phyloP scores from a whole-genome alignment of 768 basidiomycete species.

The Gautieria morchelliformis region DNA sequence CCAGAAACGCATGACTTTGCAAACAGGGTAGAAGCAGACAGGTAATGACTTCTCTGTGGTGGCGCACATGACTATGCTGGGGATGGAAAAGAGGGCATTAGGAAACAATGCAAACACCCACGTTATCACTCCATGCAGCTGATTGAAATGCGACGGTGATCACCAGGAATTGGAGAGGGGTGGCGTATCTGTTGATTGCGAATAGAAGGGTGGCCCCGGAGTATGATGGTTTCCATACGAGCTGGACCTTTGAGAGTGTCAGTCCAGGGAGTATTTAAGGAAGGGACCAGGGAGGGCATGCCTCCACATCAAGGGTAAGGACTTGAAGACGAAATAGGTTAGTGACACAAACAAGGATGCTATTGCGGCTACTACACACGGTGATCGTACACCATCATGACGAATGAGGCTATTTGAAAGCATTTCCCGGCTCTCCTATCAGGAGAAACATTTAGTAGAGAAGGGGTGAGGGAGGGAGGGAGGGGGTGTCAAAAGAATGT shows the following conservation, averaged over 20 bases:
- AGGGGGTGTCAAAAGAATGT: too few species aligned
- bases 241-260: slow-evolving; percentile 2
- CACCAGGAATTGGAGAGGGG: background rate
- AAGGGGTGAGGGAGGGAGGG: too few species aligned
- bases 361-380: background rate
- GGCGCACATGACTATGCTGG: too few species aligned
- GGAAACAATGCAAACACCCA: background rate
- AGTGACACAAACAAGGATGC: background rate
- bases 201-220: slow-evolving; percentile 4
- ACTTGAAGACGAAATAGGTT: too few species aligned
- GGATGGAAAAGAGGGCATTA: too few species aligned
- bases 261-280: background rate
- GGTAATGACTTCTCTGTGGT: background rate
- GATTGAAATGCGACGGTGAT: slow-evolving; percentile 2
- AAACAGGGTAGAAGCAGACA: background rate
- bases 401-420: background rate
- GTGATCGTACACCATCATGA: background rate
- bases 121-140: slow-evolving; percentile 3
- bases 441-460: too few species aligned
- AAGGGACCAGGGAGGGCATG: background rate
- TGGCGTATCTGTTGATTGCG: slow-evolving; percentile 4
- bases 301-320: background rate
- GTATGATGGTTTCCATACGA: slow-evolving; percentile 1
- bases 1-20: background rate
- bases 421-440: background rate